phyloP scores from a whole-genome alignment of 192 early-diverging fungal species.

The Entrophospora sp. region DNA sequence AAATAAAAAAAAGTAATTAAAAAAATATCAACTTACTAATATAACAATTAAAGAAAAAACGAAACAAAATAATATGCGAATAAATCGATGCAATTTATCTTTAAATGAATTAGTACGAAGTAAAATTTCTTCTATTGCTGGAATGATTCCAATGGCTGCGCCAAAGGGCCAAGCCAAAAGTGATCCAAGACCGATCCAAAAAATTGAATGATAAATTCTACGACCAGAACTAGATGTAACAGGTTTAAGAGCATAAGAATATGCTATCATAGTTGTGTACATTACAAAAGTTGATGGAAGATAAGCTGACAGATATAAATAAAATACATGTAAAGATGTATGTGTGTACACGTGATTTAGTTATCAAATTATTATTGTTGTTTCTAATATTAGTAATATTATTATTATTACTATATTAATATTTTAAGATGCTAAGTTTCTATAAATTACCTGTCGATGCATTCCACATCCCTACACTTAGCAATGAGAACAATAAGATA shows the following conservation, averaged over 20 bases:
- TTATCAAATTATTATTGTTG: no score
- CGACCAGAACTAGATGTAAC: conserved; percentile 35
- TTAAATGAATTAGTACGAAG: conserved; percentile 36
- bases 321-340: no score
- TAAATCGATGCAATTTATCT: conserved; percentile 34
- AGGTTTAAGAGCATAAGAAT: conserved; percentile 52
- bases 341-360: no score
- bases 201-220: conserved; percentile 48
- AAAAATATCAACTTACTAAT: not conserved
- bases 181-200: conserved; percentile 54
- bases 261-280: conserved; percentile 71
- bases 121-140: conserved; percentile 62
- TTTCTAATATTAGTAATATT: no score
- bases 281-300: conserved; percentile 92
- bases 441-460: conserved; percentile 61
- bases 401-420: no score
- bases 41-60: not conserved
- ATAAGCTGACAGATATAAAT: conserved; percentile 54
- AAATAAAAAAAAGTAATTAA: not conserved
- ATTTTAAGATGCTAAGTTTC: no score
- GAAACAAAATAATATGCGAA: conserved; percentile 17
- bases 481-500: conserved; percentile 49
- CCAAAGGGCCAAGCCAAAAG: conserved; percentile 86
- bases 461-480: conserved; percentile 84
- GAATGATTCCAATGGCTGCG: conserved; percentile 64